Conservation (phyloP, 768 basidiomycete species). For the Atractiella rhizophila region DNA sequence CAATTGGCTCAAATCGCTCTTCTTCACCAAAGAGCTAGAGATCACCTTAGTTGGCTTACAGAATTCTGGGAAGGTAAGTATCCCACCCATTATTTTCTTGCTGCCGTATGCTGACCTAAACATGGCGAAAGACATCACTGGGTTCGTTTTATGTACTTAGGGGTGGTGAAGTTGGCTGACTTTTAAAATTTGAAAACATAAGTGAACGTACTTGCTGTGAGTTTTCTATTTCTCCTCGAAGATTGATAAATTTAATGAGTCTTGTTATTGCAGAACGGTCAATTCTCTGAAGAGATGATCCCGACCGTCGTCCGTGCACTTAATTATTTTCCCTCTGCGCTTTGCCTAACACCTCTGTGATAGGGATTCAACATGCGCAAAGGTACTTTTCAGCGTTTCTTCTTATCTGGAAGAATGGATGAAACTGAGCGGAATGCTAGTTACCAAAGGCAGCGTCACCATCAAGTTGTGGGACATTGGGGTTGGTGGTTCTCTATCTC, state of each 20-base stretch:
- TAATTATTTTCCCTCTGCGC: no score
- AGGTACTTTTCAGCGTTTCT: no score
- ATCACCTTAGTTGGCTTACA: constrained; percentile 8
- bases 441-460: constrained; percentile 10
- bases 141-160: not conserved
- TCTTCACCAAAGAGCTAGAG: constrained; percentile 10
- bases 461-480: constrained; percentile 9
- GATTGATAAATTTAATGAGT: not conserved
- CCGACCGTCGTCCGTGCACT: constrained; percentile 10
- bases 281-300: constrained; percentile 6
- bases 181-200: not conserved
- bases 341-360: not conserved
- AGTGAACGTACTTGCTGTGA: constrained; percentile 9
- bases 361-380: no score
- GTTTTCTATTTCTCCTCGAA: not conserved
- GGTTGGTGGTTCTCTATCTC: not conserved
- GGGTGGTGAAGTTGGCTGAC: not conserved
- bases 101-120: not conserved
- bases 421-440: no score
- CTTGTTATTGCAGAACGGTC: constrained; percentile 1
- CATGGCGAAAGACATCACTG: not conserved
- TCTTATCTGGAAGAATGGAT: no score
- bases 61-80: constrained; percentile 5
- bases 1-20: constrained; percentile 8
- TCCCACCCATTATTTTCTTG: not conserved